Evolutionary conservation across 176 grass and related monocot species (phyloP).

Genomic region (Triticum dicoccoides): DNA sequence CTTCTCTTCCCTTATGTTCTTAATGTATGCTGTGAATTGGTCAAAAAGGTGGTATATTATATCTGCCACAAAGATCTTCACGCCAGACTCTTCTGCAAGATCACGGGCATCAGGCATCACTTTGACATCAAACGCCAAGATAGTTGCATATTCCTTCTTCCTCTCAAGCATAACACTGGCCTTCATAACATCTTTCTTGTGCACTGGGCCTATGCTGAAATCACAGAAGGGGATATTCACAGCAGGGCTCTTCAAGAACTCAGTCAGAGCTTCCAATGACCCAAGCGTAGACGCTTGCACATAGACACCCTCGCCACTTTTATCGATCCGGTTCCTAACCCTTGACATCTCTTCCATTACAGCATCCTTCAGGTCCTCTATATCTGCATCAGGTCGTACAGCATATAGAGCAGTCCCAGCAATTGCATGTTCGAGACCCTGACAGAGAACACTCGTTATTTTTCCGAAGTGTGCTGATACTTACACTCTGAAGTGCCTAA

Average conservation of each 20-base stretch:
- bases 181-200: conserved; percentile 98
- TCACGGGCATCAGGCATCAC: conserved; percentile 88
- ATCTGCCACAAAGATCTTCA: conserved; percentile 88
- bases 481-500: conserved; percentile 11
- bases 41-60: conserved; percentile 96
- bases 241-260: conserved; percentile 78
- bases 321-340: conserved; percentile 79
- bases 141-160: conserved; percentile 93
- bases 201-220: conserved; percentile 92
- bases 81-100: conserved; percentile 79
- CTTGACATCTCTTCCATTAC: conserved; percentile 87
- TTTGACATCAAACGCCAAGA: conserved; percentile 99
- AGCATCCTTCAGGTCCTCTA: conserved; percentile 65
- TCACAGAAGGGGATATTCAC: conserved; percentile 90
- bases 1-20: conserved; percentile 78
- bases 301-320: conserved; percentile 87
- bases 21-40: conserved; percentile 90
- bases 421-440: conserved; percentile 92
- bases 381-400: conserved; percentile 52
- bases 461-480: background rate
- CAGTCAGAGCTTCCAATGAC: conserved; percentile 79
- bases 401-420: conserved; percentile 90
- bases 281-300: conserved; percentile 94
- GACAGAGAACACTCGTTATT: conserved; percentile 22
- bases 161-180: conserved; percentile 96